A percentile compares a stretch with the other conserved stretches of the same genome.
These are phyloP conservation scores for Russula vinacea DNA, from an alignment of 768 basidiomycete species.

Conservation along the genomic window DNA sequence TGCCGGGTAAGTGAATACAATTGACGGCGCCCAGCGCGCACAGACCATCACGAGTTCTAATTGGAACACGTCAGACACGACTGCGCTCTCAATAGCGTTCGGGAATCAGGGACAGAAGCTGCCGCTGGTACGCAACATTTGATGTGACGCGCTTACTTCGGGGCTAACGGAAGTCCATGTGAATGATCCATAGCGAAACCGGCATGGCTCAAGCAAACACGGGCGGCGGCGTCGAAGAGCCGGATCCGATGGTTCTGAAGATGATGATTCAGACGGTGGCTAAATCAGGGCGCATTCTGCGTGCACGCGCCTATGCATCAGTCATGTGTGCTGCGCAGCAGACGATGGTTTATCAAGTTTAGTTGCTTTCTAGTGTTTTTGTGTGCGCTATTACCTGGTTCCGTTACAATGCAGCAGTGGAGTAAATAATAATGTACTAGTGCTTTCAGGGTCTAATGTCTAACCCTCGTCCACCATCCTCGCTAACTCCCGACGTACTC, in stretches of 20 bases:
- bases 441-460: conserved; percentile 1
- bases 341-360: conserved; percentile 4
- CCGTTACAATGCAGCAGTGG: conserved; percentile 12
- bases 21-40: neutral
- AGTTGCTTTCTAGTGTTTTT: conserved; percentile 14
- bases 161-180: conserved; percentile 27
- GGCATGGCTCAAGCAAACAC: conserved; percentile 66
- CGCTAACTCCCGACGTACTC: conserved; percentile 33
- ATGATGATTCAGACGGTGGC: conserved; percentile 64
- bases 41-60: neutral
- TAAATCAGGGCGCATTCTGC: conserved; percentile 29
- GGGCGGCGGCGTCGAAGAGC: conserved; percentile 56
- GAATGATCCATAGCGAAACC: conserved; percentile 57
- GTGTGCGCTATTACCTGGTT: conserved; percentile 2
- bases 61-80: conserved; percentile 57
- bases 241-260: conserved; percentile 63
- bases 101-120: conserved; percentile 89
- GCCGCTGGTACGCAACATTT: conserved; percentile 55
- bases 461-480: conserved; percentile 22
- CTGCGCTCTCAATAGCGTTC: conserved; percentile 82
- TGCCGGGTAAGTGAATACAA: conserved; percentile 58
- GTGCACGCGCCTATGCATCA: neutral
- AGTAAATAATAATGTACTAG: conserved; percentile 32
- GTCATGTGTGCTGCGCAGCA: neutral
- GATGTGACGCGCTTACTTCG: conserved; percentile 18